Percentiles rank a stretch among this genome's conserved stretches.
Evolutionary conservation across 768 basidiomycete genomes (phyloP).

Genomic region (Mycena metata): DNA sequence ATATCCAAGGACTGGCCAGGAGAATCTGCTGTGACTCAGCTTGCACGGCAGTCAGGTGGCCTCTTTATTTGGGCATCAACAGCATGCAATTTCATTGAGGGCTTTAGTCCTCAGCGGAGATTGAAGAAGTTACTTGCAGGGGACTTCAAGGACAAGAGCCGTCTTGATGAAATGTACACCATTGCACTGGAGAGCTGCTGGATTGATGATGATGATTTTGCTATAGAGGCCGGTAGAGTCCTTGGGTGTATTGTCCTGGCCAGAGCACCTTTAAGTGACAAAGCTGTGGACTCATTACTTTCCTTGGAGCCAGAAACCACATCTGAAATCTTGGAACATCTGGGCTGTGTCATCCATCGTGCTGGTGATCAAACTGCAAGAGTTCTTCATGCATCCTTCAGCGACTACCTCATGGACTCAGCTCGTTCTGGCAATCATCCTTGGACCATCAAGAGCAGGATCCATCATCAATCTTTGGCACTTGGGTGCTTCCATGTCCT

Average conservation of each 20-base stretch:
- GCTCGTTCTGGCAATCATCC: background rate
- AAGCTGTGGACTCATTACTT: background rate
- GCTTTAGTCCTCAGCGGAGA: background rate
- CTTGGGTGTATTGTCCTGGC: background rate
- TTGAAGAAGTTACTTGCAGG: background rate
- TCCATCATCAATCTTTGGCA: background rate
- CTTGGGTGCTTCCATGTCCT: conserved; percentile 8
- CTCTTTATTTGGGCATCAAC: conserved; percentile 44
- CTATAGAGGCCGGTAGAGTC: background rate
- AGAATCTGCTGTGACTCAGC: conserved; percentile 4
- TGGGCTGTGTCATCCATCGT: conserved; percentile 7
- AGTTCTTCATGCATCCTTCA: conserved; percentile 1
- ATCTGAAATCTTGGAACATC: background rate
- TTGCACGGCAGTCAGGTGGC: conserved; percentile 32
- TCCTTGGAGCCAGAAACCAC: background rate
- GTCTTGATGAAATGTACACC: background rate
- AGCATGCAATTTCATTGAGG: conserved; percentile 39
- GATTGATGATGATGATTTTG: background rate
- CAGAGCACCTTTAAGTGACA: background rate
- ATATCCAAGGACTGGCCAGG: conserved; percentile 37
- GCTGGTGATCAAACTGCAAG: background rate
- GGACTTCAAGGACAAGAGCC: background rate
- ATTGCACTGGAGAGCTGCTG: conserved; percentile 1
- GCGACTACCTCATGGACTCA: conserved; percentile 3
- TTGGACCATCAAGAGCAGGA: background rate